These are phyloP conservation scores for Drosera capensis DNA, from an alignment of 148 eudicot genomes.

Conservation along the genomic window DNA sequence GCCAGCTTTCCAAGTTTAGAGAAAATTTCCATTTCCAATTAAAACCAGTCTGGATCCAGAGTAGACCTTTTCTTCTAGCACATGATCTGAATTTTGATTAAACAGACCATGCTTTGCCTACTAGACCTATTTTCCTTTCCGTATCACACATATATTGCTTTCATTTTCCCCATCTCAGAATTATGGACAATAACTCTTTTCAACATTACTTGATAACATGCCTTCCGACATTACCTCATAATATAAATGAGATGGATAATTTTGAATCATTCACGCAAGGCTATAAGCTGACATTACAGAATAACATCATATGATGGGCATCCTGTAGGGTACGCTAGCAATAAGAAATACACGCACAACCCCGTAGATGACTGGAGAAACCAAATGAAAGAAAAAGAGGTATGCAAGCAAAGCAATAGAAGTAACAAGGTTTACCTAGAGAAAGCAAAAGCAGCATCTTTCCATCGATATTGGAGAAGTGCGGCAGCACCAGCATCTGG, in stretches of 20 bases:
- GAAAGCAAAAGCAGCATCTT: constrained; percentile 77
- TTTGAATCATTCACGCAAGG: background rate
- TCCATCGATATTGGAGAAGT: constrained; percentile 77
- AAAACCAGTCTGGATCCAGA: too few relatives aligned
- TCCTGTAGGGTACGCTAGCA: background rate
- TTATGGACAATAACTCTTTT: too few relatives aligned
- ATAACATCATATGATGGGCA: background rate
- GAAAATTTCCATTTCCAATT: too few relatives aligned
- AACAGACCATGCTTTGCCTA: too few relatives aligned
- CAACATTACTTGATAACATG: too few relatives aligned
- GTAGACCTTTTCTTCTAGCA: too few relatives aligned
- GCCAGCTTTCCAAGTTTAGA: background rate
- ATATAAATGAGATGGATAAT: too few relatives aligned
- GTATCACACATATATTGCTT: too few relatives aligned
- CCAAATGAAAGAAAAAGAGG: constrained; percentile 1
- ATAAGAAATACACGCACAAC: background rate
- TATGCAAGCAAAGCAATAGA: background rate
- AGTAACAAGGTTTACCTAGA: constrained; percentile 42
- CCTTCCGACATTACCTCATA: too few relatives aligned
- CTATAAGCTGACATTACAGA: background rate
- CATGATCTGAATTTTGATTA: too few relatives aligned
- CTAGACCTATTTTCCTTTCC: too few relatives aligned
- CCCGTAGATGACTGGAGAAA: background rate
- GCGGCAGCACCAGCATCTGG: constrained; percentile 99
- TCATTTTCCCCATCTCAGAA: too few relatives aligned